phyloP scores from a whole-genome alignment of 192 early-diverging fungal genomes.

The Linnemannia elongata region DNA sequence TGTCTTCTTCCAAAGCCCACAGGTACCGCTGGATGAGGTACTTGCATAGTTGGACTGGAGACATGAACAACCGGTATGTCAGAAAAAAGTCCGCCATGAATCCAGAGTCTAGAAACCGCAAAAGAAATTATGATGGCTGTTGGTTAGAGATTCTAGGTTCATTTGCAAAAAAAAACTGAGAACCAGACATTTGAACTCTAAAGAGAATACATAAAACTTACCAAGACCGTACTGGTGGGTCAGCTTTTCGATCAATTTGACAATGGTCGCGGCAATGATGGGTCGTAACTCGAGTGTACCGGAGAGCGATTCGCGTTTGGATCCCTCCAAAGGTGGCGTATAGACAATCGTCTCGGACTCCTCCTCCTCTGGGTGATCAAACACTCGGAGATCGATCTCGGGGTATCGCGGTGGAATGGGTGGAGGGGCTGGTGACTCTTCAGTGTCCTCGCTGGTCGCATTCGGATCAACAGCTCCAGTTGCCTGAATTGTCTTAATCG shows the following conservation, averaged over 20 bases:
- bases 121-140: neutral
- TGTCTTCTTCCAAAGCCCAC: conserved; percentile 64
- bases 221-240: conserved; percentile 63
- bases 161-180: neutral
- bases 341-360: conserved; percentile 57
- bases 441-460: neutral
- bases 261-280: conserved; percentile 64
- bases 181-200: too few species aligned
- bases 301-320: neutral
- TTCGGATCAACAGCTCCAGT: too few species aligned
- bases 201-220: conserved; percentile 8
- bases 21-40: conserved; percentile 65
- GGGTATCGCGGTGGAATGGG: conserved; percentile 46
- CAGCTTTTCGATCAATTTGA: conserved; percentile 69
- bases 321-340: conserved; percentile 12
- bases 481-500: too few species aligned
- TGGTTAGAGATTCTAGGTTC: neutral
- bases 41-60: conserved; percentile 67
- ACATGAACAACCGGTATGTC: conserved; percentile 66
- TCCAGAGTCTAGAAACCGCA: conserved; percentile 57
- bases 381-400: conserved; percentile 59
- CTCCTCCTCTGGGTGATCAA: conserved; percentile 55
- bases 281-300: conserved; percentile 11
- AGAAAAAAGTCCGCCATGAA: conserved; percentile 69
- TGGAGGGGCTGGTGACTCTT: neutral